Conservation (phyloP, 176 grass and related monocot species). For the Eleusine coracana region DNA sequence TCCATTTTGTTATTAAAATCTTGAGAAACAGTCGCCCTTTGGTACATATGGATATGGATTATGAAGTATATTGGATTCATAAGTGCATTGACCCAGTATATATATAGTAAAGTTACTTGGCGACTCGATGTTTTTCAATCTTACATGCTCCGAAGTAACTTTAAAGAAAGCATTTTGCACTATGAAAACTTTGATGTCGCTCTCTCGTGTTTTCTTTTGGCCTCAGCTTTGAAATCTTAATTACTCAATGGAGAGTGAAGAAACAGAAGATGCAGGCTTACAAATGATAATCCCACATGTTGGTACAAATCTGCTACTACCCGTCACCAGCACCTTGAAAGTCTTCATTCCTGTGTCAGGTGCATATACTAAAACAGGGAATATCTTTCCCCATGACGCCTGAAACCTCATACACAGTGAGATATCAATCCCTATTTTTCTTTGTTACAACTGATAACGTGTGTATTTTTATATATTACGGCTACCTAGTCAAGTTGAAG, state of each 20-base stretch:
- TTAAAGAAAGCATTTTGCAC: not conserved
- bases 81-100: not conserved
- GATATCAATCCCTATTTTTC: too few relatives aligned
- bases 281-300: not conserved
- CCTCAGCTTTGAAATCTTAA: not conserved
- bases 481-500: slow-evolving; percentile 15
- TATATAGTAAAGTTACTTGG: too few relatives aligned
- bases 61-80: not conserved
- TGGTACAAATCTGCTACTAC: not conserved
- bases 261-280: not conserved
- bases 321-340: not conserved
- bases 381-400: not conserved
- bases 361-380: not conserved
- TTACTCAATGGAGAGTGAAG: not conserved
- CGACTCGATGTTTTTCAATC: not conserved
- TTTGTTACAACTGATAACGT: not conserved
- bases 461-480: not conserved
- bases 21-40: not conserved
- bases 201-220: not conserved
- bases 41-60: not conserved
- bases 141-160: not conserved
- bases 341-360: not conserved
- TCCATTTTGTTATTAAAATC: not conserved
- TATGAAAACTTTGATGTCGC: not conserved
- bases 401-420: not conserved